phyloP scores from a whole-genome alignment of 1,284 basidiomycete species.

The Thelephora terrestris region DNA sequence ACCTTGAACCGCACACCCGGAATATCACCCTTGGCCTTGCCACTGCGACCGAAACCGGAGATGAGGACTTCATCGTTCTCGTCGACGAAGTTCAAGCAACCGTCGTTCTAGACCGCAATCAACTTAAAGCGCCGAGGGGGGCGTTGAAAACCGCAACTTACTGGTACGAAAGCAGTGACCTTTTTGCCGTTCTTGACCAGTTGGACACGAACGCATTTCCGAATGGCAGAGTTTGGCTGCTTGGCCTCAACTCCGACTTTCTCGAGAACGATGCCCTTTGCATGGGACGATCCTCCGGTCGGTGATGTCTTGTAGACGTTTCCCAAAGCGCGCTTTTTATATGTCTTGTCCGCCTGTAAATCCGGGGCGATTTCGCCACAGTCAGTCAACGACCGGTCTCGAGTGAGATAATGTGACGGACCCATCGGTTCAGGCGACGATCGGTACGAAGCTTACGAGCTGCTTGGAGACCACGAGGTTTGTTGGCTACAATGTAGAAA shows the following conservation, averaged over 20 bases:
- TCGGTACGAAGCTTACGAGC: conserved; percentile 96
- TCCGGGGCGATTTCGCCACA: conserved; percentile 20
- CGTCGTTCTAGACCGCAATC: conserved; percentile 68
- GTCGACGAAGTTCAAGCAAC: conserved; percentile 97
- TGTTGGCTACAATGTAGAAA: conserved; percentile 56
- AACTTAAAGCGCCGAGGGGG: background rate
- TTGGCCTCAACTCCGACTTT: conserved; percentile 94
- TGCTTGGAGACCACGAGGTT: conserved; percentile 99
- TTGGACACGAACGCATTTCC: conserved; percentile 99
- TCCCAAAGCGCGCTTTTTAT: conserved; percentile 99
- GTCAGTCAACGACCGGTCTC: conserved; percentile 8
- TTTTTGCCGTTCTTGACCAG: conserved; percentile 99
- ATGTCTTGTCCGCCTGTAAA: conserved; percentile 89
- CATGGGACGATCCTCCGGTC: conserved; percentile 98
- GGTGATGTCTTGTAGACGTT: conserved; percentile 99
- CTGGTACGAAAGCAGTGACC: conserved; percentile 82
- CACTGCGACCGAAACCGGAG: conserved; percentile 99
- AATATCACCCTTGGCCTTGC: conserved; percentile 98
- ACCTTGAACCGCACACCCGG: conserved; percentile 98
- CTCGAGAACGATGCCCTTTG: conserved; percentile 99
- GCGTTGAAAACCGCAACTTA: conserved; percentile 16
- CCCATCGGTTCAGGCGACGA: conserved; percentile 97
- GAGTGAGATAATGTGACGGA: conserved; percentile 27
- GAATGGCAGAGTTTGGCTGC: conserved; percentile 99
- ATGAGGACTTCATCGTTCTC: conserved; percentile 99